Conservation (phyloP, 805 yeast genomes). For the Wickerhamia fluorescens region DNA sequence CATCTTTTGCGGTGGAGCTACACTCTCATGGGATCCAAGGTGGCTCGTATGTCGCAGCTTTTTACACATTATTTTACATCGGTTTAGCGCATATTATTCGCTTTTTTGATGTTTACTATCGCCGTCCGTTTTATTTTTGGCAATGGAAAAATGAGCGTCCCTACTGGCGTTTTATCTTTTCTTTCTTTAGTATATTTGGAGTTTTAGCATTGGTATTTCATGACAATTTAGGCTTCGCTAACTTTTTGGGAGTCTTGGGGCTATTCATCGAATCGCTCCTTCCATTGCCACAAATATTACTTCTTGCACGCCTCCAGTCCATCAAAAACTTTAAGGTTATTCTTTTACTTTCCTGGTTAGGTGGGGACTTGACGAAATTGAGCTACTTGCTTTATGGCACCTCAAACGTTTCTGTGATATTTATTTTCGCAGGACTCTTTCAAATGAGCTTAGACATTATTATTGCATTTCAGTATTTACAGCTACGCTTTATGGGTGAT, state of each 20-base stretch:
- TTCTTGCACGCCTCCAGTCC: conserved; percentile 57
- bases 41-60: background rate
- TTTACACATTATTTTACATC: conserved; percentile 1
- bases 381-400: conserved; percentile 73
- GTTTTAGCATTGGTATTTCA: conserved; percentile 35
- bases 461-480: conserved; percentile 66
- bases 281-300: conserved; percentile 73
- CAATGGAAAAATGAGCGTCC: conserved; percentile 63
- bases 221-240: conserved; percentile 33
- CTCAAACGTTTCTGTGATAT: conserved; percentile 54
- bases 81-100: conserved; percentile 32
- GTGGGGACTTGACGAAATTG: conserved; percentile 80
- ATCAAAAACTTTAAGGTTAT: conserved; percentile 76
- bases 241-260: conserved; percentile 52
- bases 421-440: conserved; percentile 64
- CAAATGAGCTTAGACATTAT: conserved; percentile 71
- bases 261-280: conserved; percentile 65
- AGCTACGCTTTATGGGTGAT: conserved; percentile 41
- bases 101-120: conserved; percentile 64
- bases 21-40: too few species aligned
- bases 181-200: conserved; percentile 37
- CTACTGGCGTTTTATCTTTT: conserved; percentile 58
- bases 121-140: conserved; percentile 70
- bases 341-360: conserved; percentile 74
- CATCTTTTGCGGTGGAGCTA: conserved; percentile 22